Conservation (phyloP, 208 protist genomes). For the Crithidia thermophila region DNA sequence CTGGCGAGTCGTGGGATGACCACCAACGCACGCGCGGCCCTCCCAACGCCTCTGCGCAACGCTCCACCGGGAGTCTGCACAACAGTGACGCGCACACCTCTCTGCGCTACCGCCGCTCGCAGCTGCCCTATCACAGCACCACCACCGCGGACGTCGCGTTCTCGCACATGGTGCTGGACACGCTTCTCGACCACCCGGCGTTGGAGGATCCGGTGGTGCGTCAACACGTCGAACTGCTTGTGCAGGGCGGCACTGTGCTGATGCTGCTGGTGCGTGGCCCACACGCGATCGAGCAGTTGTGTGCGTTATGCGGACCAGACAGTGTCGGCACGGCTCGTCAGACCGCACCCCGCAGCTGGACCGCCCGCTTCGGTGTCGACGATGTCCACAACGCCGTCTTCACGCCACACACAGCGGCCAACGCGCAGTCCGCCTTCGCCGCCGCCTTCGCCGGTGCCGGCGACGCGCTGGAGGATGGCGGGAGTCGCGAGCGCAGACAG, state of each 20-base stretch:
- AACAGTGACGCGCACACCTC: neutral
- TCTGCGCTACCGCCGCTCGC: neutral
- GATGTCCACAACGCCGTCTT: conserved; percentile 69
- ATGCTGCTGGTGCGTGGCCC: conserved; percentile 54
- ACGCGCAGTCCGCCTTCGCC: conserved; percentile 48
- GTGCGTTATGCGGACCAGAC: conserved; percentile 68
- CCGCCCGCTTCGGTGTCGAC: conserved; percentile 62
- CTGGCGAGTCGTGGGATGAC: neutral
- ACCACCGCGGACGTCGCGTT: neutral
- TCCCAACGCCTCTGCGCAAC: neutral
- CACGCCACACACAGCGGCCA: conserved; percentile 49
- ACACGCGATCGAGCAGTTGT: conserved; percentile 66
- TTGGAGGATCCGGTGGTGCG: conserved; percentile 8
- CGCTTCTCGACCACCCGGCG: neutral
- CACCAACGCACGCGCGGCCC: neutral
- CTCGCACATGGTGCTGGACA: neutral
- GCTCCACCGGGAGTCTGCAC: neutral
- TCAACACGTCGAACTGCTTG: conserved; percentile 50
- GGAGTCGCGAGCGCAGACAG: neutral
- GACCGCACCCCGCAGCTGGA: conserved; percentile 46
- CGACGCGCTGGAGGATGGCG: neutral
- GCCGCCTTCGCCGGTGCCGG: conserved; percentile 48
- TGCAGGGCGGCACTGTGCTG: conserved; percentile 60
- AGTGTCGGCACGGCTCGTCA: conserved; percentile 56
- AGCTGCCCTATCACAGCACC: neutral